Base-by-base conservation (phyloP, 139 green algal genomes). In the Eudorina sp. region DNA sequence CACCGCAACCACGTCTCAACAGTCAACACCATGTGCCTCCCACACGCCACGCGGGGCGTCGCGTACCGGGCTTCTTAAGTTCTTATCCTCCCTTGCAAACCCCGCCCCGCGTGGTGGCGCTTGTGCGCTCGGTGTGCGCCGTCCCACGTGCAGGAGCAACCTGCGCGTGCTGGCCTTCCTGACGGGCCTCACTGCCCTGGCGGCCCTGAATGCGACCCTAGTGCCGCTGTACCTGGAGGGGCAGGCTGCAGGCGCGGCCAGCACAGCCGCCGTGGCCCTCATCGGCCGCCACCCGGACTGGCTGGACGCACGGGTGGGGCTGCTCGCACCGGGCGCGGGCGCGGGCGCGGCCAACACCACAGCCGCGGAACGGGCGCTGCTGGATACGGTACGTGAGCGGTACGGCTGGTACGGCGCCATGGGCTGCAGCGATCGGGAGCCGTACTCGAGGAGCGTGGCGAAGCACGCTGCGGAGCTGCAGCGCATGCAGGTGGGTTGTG, bases 141-240 rank as follows among this genome's bases (percentile, higher is more conserved):
- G 13, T 16, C 51, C 51, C 16, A 58, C 51, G 13, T 16, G 34
- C 90, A 96, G 92, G 86, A 88, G 89, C 86, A 97, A 97, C 83
- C 70, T 90, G 60, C 88, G 87, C n/a, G 87, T 96, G 55, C 94
- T 97, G 77, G 36, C 75, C 16, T 92, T 97, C 83, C 81, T 90
- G 5, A 48, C 80, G 0, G 36, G 88, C 4, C 69, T 97, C n/a
- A 89, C 89, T 23, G 40, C 84, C 23, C 72, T 97, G 78, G 96
- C 96, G 0, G 87, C 90, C 18, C 77, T 88, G 88, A 98, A 98
- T 81, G 92, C 95, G 13, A 87, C 97, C 43, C 36, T 90, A 21
- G 86, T 97, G 40, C 96, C 96, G 1, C 53, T 97, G 53, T 80
- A 81, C 36, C 84, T 98, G 73, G 96, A 98, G 89, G 4, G 40